A percentile compares a stretch with the other conserved stretches of the same genome.
Conservation (phyloP, 176 grass and related monocot species). For the Phoenix roebelenii region DNA sequence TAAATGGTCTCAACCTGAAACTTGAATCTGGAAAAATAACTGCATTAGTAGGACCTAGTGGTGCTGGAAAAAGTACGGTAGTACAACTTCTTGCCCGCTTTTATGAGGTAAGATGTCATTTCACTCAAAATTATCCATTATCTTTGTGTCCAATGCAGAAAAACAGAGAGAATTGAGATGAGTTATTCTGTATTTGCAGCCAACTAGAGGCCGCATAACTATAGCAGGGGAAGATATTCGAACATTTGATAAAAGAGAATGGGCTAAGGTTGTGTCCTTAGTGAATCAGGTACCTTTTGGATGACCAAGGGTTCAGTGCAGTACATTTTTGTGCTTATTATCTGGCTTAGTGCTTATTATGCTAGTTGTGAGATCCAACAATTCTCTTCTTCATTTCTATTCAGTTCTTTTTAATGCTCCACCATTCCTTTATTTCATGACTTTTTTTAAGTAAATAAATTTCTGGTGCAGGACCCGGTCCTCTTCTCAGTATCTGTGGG, state of each 20-base stretch:
- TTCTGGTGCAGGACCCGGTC: slow-evolving; percentile 63
- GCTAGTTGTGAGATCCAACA: too few species aligned
- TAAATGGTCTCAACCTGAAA: slow-evolving; percentile 78
- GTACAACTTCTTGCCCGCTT: slow-evolving; percentile 92
- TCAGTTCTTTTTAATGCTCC: neutral
- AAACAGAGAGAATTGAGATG: neutral
- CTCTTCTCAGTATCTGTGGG: slow-evolving; percentile 77
- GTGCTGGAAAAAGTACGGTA: slow-evolving; percentile 91
- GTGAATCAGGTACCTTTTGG: slow-evolving; percentile 70
- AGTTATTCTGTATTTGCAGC: slow-evolving; percentile 29
- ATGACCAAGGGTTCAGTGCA: too few species aligned
- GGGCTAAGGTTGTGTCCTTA: slow-evolving; percentile 75
- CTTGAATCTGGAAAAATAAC: slow-evolving; percentile 88
- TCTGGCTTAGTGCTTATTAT: too few species aligned
- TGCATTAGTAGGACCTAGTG: slow-evolving; percentile 90
- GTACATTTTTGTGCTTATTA: too few species aligned
- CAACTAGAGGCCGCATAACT: slow-evolving; percentile 75
- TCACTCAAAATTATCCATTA: neutral
- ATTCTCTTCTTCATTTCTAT: neutral
- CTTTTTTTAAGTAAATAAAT: neutral
- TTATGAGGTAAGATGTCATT: slow-evolving; percentile 56
- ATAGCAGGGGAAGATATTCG: slow-evolving; percentile 88
- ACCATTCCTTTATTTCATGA: neutral
- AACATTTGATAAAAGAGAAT: slow-evolving; percentile 96
- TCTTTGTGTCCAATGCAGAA: slow-evolving; percentile 1